phyloP scores from a whole-genome alignment of 2,329 filamentous ascomycete genomes.

The Xylaria sp. region DNA sequence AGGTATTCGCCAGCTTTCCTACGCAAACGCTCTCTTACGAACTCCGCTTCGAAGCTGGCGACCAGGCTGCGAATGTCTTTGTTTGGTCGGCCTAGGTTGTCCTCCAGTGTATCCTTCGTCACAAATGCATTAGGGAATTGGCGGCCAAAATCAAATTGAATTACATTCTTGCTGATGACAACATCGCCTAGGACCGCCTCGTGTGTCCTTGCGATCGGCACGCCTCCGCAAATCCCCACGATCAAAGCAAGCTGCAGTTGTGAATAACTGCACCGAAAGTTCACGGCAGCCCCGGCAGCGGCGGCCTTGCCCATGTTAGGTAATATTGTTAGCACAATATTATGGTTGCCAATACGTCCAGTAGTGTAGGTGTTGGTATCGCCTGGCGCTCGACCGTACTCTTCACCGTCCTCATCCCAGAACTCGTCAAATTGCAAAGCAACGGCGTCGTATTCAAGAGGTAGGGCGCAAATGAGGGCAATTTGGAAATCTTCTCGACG shows the following conservation, averaged over 20 bases:
- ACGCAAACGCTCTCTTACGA: conserved; percentile 14
- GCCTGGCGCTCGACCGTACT: conserved; percentile 32
- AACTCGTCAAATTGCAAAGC: conserved; percentile 33
- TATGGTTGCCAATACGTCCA: conserved; percentile 36
- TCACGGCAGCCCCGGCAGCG: conserved; percentile 28
- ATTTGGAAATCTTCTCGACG: conserved; percentile 35
- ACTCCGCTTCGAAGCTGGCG: conserved; percentile 38
- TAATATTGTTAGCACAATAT: conserved; percentile 40
- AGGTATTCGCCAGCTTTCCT: conserved; percentile 18
- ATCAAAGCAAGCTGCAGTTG: conserved; percentile 28
- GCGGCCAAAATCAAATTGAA: conserved; percentile 42
- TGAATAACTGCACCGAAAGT: conserved; percentile 25
- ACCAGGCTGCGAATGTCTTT: conserved; percentile 33
- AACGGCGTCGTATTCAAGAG: conserved; percentile 36
- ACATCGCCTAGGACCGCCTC: conserved; percentile 38
- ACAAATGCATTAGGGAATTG: conserved; percentile 30
- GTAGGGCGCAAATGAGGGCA: conserved; percentile 42
- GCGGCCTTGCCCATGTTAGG: conserved; percentile 37
- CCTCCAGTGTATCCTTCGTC: conserved; percentile 31
- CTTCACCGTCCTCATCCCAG: conserved; percentile 32
- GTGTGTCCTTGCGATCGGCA: conserved; percentile 21
- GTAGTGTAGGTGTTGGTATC: conserved; percentile 39
- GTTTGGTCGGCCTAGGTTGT: conserved; percentile 32
- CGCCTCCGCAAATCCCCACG: conserved; percentile 33
- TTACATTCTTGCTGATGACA: conserved; percentile 36